Evolutionary conservation across 208 protist species (phyloP), one percentile per base, ranked within the genome.

Genomic region (Acanthamoeba sp.): DNA sequence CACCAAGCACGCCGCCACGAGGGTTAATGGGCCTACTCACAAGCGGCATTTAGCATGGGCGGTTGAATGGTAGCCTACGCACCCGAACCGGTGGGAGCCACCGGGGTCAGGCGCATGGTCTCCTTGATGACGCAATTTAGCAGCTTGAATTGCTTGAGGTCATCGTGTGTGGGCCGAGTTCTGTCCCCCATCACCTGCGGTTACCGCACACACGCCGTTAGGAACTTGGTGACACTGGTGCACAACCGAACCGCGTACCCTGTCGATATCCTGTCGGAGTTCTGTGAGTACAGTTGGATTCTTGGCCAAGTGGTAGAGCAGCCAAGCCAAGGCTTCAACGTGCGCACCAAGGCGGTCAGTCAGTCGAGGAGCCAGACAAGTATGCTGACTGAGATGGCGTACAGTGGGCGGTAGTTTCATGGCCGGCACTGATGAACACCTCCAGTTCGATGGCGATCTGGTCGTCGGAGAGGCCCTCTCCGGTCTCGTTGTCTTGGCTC

Each of bases 361-460:
- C 2, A 52, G 48, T 52, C 48, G 40, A 48, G 1, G 57, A 55
- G 16, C 22, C 73, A 20, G 29, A 50, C 1, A 82, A 22, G 34
- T 10, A 36, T 6, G 20, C 27, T 32, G 22, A 36, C n/a, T 4
- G 9, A 22, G n/a, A 10, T 73, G 20, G 1, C 16, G 64, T 52
- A 84, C 73, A 84, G 73, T 84, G 73, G 1, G 73, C 73, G 24
- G 73, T 84, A 5, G 73, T 84, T 84, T 84, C 73, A n/a, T 84
- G 73, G 73, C 73, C 73, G 36, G 73, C 73, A 27, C 73, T 84
- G 29, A 84, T 84, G 73, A 84, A 84, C 27, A 84, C 73, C 32
- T 84, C 73, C 16, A 84, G 73, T 34, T 84, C 73, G 73, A 84
- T 84, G 73, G 73, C 73, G 29, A 84, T 84, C 32, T 84, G 73